Evolutionary conservation across 495 filamentous ascomycete species (phyloP).

Genomic region (Hyaloscypha variabilis): DNA sequence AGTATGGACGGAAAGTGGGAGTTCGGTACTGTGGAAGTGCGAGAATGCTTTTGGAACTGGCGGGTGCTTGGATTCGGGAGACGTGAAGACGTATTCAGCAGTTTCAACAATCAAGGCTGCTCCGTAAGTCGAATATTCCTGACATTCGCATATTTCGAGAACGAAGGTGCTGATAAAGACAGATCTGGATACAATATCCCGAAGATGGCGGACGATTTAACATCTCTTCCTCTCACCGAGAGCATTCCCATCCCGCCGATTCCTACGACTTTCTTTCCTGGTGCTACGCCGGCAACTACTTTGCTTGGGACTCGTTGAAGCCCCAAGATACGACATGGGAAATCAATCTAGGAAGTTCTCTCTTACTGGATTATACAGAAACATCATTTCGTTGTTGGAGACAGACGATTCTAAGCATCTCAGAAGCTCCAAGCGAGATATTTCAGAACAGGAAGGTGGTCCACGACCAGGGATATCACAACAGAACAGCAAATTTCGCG

Average conservation of each 20-base stretch:
- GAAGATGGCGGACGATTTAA: slow-evolving; percentile 47
- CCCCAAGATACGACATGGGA: no score
- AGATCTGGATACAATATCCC: slow-evolving; percentile 48
- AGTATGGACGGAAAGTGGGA: slow-evolving; percentile 59
- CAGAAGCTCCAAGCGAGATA: no score
- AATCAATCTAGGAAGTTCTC: no score
- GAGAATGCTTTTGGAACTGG: slow-evolving; percentile 33
- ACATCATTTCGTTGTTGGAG: no score
- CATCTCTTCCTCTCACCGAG: slow-evolving; percentile 46
- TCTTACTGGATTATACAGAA: no score
- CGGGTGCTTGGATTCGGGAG: slow-evolving; percentile 26
- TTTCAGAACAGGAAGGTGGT: no score
- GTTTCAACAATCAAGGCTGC: slow-evolving; percentile 1
- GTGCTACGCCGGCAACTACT: slow-evolving; percentile 36
- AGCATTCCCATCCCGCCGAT: slow-evolving; percentile 58
- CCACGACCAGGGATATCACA: no score
- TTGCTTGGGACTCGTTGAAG: slow-evolving; percentile 6
- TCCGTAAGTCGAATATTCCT: neutral
- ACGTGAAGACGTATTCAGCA: slow-evolving; percentile 10
- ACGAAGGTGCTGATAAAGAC: neutral
- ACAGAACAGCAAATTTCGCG: no score
- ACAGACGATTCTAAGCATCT: no score
- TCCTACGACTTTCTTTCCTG: slow-evolving; percentile 56
- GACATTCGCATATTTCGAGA: neutral
- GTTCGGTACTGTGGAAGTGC: slow-evolving; percentile 22